Evolutionary conservation across 352 stramenopile genomes (phyloP).

Genomic region (Pythium grandisporangium): DNA sequence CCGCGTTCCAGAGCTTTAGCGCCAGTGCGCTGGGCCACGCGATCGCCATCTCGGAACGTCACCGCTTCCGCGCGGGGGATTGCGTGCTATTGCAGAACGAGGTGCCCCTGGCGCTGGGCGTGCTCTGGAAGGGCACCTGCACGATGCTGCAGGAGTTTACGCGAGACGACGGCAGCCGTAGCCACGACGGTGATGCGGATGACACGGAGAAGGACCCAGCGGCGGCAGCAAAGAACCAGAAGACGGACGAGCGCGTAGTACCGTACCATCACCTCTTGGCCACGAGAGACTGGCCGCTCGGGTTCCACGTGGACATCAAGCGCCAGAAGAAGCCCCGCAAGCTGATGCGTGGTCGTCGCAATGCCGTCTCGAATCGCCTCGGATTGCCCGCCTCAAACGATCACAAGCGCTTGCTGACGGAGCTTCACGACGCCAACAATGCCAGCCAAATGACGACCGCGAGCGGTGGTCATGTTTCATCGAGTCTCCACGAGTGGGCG

Average conservation of each 20-base stretch:
- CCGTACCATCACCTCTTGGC: conserved; percentile 54
- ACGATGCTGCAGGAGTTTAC: conserved; percentile 59
- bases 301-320: conserved; percentile 29
- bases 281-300: conserved; percentile 52
- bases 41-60: conserved; percentile 63
- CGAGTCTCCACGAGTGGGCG: neutral
- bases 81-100: conserved; percentile 57
- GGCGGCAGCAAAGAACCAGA: conserved; percentile 7
- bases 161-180: conserved; percentile 33
- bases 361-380: too few species aligned
- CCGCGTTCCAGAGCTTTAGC: conserved; percentile 45
- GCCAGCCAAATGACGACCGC: conserved; percentile 9
- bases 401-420: too few species aligned
- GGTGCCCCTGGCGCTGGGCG: conserved; percentile 30
- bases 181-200: conserved; percentile 1
- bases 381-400: too few species aligned
- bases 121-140: conserved; percentile 62
- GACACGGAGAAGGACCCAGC: conserved; percentile 3
- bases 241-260: conserved; percentile 14
- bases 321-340: conserved; percentile 30
- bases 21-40: conserved; percentile 59
- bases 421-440: conserved; percentile 1
- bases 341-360: conserved; percentile 29
- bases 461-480: neutral
- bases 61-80: conserved; percentile 58